These are phyloP conservation scores for Scenedesmus sp. DNA, from an alignment of 163 green algal genomes.

Conservation along the genomic window DNA sequence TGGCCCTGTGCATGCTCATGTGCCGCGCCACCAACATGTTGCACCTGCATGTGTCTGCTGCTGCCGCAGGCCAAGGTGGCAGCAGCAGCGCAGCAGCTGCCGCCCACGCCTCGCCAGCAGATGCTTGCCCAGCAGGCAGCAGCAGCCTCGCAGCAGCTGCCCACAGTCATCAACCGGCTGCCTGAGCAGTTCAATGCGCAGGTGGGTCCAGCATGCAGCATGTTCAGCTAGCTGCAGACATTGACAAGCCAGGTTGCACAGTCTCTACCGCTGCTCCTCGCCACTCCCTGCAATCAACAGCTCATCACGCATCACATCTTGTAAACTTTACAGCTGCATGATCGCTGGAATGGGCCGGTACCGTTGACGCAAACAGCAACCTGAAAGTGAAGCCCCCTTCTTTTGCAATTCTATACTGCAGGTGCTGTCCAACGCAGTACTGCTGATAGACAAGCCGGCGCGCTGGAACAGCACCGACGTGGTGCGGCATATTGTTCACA, in stretches of 20 bases:
- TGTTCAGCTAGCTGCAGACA: background rate
- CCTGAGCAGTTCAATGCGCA: conserved; percentile 47
- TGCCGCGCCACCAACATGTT: too few species aligned
- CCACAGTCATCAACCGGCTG: conserved; percentile 49
- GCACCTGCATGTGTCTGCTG: background rate
- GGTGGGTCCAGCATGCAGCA: background rate
- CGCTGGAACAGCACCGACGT: background rate
- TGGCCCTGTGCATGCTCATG: background rate
- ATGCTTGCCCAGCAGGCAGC: background rate
- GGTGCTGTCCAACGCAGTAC: background rate
- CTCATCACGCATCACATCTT: too few species aligned
- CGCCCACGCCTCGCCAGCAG: conserved; percentile 33
- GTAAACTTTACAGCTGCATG: too few species aligned
- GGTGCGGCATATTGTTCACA: background rate
- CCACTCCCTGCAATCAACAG: too few species aligned
- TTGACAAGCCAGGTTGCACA: background rate
- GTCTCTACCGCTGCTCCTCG: background rate
- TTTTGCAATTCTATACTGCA: background rate
- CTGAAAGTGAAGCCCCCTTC: too few species aligned
- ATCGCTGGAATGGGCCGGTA: too few species aligned
- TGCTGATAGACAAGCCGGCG: background rate
- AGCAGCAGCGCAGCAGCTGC: conserved; percentile 31
- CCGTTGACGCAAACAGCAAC: too few species aligned
- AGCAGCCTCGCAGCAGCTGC: conserved; percentile 14
- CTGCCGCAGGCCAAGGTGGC: conserved; percentile 20